These are phyloP conservation scores for Balansia obtecta DNA, from an alignment of 2,329 filamentous ascomycete genomes.

Conservation along the genomic window DNA sequence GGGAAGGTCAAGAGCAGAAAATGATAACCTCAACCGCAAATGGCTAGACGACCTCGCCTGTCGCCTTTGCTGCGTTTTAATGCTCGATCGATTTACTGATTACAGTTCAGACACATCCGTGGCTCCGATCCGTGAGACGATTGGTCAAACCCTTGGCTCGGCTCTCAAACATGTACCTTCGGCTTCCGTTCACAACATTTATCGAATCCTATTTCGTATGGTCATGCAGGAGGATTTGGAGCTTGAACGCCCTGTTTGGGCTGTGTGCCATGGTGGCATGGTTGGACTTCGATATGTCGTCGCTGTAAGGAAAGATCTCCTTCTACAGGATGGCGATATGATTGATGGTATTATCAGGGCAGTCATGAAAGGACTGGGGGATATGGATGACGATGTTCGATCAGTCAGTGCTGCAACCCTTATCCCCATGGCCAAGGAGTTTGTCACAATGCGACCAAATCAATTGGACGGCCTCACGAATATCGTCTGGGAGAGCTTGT, in stretches of 20 bases:
- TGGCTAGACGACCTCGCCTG: conserved; percentile 96
- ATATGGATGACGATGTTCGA: conserved; percentile 88
- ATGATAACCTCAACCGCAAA: conserved; percentile 64
- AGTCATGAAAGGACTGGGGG: conserved; percentile 88
- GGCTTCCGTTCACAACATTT: conserved; percentile 70
- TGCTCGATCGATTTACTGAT: conserved; percentile 94
- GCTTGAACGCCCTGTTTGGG: conserved; percentile 68
- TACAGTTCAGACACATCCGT: conserved; percentile 97
- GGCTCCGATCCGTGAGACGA: conserved; percentile 87
- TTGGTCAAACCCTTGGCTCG: conserved; percentile 85
- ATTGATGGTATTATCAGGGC: conserved; percentile 87
- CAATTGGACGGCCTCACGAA: conserved; percentile 74
- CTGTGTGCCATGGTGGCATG: conserved; percentile 96
- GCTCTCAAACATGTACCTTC: conserved; percentile 73
- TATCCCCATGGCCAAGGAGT: conserved; percentile 90
- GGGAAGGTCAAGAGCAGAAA: conserved; percentile 59
- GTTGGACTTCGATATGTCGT: conserved; percentile 91
- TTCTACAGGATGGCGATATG: conserved; percentile 70
- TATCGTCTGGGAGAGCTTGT: conserved; percentile 95
- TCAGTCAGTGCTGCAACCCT: conserved; percentile 95
- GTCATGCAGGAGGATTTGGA: conserved; percentile 81
- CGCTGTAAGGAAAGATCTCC: conserved; percentile 82
- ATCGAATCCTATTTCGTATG: conserved; percentile 73
- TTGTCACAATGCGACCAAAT: conserved; percentile 70
- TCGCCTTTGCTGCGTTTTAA: conserved; percentile 86